phyloP scores from a whole-genome alignment of 2,329 filamentous ascomycete species.

The Trichoderma sp. region DNA sequence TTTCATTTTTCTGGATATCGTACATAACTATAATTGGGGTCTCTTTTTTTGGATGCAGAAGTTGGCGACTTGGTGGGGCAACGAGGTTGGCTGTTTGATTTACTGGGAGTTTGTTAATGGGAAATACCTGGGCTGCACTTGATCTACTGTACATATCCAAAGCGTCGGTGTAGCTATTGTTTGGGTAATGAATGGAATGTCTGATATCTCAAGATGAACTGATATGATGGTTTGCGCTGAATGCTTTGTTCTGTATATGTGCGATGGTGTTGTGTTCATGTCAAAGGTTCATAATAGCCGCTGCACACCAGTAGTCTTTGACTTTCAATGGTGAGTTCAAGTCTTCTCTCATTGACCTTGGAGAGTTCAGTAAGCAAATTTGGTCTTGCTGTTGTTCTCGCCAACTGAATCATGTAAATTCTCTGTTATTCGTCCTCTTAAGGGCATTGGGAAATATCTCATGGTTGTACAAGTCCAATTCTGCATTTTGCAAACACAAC shows the following conservation, averaged over 20 bases:
- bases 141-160: neutral
- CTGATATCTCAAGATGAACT: neutral
- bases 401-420: neutral
- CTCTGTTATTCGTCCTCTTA: neutral
- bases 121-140: neutral
- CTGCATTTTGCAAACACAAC: neutral
- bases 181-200: slow-evolving; percentile 12
- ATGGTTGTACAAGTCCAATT: neutral
- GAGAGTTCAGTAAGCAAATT: no score
- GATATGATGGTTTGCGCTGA: neutral
- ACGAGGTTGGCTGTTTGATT: neutral
- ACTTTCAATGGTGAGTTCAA: neutral
- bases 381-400: no score
- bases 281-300: neutral
- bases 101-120: neutral
- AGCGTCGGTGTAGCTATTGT: neutral
- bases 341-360: no score
- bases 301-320: neutral
- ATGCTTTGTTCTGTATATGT: neutral
- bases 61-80: neutral
- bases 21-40: neutral
- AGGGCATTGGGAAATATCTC: neutral
- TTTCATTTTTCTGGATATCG: neutral
- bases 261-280: neutral
- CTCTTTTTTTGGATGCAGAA: neutral